Percentiles rank a stretch among this genome's conserved stretches.
Evolutionary conservation across 2,329 filamentous ascomycete genomes (phyloP).

Genomic region (Parastagonospora nodorum): DNA sequence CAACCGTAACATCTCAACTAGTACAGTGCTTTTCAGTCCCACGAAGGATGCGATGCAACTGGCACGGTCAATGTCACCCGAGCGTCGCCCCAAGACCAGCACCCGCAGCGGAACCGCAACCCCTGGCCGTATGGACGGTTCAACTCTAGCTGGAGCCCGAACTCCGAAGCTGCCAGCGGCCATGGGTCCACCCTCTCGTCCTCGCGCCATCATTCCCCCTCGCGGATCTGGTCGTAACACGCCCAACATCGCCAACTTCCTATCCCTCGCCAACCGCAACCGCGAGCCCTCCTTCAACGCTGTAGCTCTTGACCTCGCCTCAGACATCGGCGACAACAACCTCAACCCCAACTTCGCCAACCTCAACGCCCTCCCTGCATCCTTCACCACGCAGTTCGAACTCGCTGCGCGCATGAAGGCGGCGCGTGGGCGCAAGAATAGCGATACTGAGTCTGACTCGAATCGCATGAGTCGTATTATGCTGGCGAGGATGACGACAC

Average conservation of each 20-base stretch:
- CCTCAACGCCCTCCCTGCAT: slow-evolving; percentile 69
- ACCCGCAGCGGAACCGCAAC: slow-evolving; percentile 40
- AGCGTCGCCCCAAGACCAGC: slow-evolving; percentile 33
- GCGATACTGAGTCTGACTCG: slow-evolving; percentile 39
- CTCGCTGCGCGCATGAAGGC: slow-evolving; percentile 37
- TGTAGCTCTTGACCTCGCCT: slow-evolving; percentile 68
- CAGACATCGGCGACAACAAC: slow-evolving; percentile 69
- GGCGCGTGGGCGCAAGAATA: slow-evolving; percentile 23
- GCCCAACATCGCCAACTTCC: slow-evolving; percentile 61
- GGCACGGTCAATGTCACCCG: slow-evolving; percentile 38
- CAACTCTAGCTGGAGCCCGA: slow-evolving; percentile 37
- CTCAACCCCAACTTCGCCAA: slow-evolving; percentile 66
- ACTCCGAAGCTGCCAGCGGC: slow-evolving; percentile 49
- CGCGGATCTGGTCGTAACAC: slow-evolving; percentile 64
- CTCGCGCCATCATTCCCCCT: slow-evolving; percentile 42
- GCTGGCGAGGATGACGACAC: slow-evolving; percentile 86
- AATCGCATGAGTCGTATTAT: slow-evolving; percentile 70
- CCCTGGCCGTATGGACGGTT: slow-evolving; percentile 35
- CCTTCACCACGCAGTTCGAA: slow-evolving; percentile 72
- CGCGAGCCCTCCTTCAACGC: slow-evolving; percentile 68
- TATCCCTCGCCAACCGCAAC: slow-evolving; percentile 53
- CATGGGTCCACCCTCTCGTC: slow-evolving; percentile 34
- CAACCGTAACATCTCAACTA: slow-evolving; percentile 75
- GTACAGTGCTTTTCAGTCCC: slow-evolving; percentile 84
- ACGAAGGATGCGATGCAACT: slow-evolving; percentile 47